phyloP scores from a whole-genome alignment of 2,329 filamentous ascomycete species.

The Akanthomyces lecanii region DNA sequence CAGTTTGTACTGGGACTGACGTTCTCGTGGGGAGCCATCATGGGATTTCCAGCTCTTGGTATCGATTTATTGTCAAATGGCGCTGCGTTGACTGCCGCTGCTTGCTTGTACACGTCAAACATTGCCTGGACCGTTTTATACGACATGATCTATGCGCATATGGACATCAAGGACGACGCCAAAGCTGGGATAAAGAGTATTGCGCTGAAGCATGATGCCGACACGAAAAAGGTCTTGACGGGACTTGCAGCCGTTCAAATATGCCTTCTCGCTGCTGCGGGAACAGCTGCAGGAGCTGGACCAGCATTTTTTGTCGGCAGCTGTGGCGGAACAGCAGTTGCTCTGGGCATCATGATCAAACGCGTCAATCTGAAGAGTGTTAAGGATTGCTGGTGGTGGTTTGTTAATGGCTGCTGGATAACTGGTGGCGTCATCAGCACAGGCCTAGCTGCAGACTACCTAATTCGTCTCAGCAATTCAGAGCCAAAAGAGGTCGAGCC shows the following conservation, averaged over 20 bases:
- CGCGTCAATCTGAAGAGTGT: constrained; percentile 62
- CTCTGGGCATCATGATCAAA: constrained; percentile 63
- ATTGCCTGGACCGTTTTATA: constrained; percentile 84
- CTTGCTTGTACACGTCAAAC: constrained; percentile 70
- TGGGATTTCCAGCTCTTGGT: constrained; percentile 82
- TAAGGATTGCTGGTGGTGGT: constrained; percentile 73
- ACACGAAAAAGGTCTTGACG: constrained; percentile 72
- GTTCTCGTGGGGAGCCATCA: constrained; percentile 84
- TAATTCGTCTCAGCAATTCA: constrained; percentile 42
- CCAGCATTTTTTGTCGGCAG: constrained; percentile 65
- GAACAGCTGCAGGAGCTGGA: constrained; percentile 61
- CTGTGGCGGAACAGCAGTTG: constrained; percentile 59
- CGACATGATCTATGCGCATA: constrained; percentile 91
- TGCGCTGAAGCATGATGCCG: constrained; percentile 69
- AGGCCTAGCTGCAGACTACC: constrained; percentile 57
- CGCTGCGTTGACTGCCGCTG: constrained; percentile 61
- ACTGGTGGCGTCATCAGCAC: constrained; percentile 60
- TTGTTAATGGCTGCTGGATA: constrained; percentile 65
- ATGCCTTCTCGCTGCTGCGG: constrained; percentile 64
- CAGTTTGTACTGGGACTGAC: constrained; percentile 79
- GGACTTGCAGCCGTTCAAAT: constrained; percentile 68
- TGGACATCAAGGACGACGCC: constrained; percentile 81
- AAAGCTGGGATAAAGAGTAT: constrained; percentile 89
- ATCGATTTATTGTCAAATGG: constrained; percentile 65
- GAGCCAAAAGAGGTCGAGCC: constrained; percentile 16